Evolutionary conservation across 1,284 basidiomycete species (phyloP), one percentile per base, ranked within the genome.

Genomic region (Cryptococcus neoformans): DNA sequence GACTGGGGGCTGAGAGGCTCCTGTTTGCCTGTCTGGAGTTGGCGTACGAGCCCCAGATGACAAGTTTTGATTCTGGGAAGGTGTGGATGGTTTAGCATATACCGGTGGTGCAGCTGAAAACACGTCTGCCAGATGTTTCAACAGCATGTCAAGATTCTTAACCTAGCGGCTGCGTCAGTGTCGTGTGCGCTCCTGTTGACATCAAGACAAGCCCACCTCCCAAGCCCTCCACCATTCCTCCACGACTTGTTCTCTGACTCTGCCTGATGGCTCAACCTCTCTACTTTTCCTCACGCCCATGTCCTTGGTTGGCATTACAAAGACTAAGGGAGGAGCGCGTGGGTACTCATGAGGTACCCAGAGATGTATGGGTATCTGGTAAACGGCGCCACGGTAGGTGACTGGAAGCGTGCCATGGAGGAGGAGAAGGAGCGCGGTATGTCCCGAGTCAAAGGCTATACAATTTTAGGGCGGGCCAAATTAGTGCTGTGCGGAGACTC

Each of bases 361-460:
- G 61, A 96, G 67, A 12, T 89, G 85, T 66, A 99, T 78, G 2
- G 96, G 95, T 65, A 99, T 98, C 75, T 99, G 91, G 81, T 99
- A 99, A 0, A 87, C 83, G 0, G 84, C 79, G 4, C 81, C 80
- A 51, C 87, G 84, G 78, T 86, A 97, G 0, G 82, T 75, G 63
- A 99, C 94, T 1, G 92, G 94, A 0, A 99, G 81, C 0, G 97
- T 86, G 9, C 96, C 96, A 66, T 94, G 89, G 1, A 97, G 67
- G 58, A 89, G 92, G 57, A 99, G 84, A 12, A 99, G 83, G 7
- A 98, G 83, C 67, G 93, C 90, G 0, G 91, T 88, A 41, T 94
- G 85, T 36, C 95, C 95, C 65, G 97, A 92, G 77, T 99, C 92
- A 79, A 90, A 94, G 0, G 89, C 90, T 93, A 54, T 2, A 28